Percentiles rank a stretch among this genome's conserved stretches.
phyloP scores from a whole-genome alignment of 2,329 filamentous ascomycete genomes.

The Fulvia fulva region DNA sequence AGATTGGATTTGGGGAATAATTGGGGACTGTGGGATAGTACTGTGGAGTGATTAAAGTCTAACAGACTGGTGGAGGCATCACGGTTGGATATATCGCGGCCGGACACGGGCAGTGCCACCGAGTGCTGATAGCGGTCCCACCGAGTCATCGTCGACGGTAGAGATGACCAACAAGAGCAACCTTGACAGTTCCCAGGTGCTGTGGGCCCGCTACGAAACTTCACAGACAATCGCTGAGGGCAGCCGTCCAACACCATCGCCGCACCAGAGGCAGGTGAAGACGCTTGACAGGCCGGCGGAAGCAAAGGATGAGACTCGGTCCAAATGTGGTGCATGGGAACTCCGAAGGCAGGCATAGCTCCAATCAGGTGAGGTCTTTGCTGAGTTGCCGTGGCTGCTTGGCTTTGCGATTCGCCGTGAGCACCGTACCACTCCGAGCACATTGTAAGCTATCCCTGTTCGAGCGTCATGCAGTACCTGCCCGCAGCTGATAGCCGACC shows the following conservation, averaged over 20 bases:
- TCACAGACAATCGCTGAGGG: not conserved
- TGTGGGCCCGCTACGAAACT: constrained; percentile 9
- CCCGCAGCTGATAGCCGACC: not conserved
- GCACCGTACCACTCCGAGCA: not conserved
- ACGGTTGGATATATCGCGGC: not conserved
- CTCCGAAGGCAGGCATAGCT: not conserved
- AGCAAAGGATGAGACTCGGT: constrained; percentile 13
- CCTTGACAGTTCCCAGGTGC: not conserved
- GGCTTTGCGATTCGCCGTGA: not conserved
- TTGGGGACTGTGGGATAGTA: not conserved
- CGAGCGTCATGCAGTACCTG: not conserved
- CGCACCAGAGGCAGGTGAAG: constrained; percentile 9
- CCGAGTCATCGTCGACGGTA: constrained; percentile 1
- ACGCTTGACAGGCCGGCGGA: constrained; percentile 9
- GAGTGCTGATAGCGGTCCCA: not conserved
- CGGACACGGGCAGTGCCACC: not conserved
- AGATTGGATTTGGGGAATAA: not conserved
- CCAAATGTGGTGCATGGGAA: constrained; percentile 4
- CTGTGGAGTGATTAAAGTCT: not conserved
- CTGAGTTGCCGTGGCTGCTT: not conserved
- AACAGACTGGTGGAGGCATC: not conserved
- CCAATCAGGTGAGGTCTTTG: not conserved
- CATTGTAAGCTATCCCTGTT: not conserved
- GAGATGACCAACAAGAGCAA: not conserved
- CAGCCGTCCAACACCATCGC: constrained; percentile 3